Evolutionary conservation across 495 filamentous ascomycete genomes (phyloP), one percentile per base, ranked within the genome.

Genomic region (Lasiosphaeria hispida): DNA sequence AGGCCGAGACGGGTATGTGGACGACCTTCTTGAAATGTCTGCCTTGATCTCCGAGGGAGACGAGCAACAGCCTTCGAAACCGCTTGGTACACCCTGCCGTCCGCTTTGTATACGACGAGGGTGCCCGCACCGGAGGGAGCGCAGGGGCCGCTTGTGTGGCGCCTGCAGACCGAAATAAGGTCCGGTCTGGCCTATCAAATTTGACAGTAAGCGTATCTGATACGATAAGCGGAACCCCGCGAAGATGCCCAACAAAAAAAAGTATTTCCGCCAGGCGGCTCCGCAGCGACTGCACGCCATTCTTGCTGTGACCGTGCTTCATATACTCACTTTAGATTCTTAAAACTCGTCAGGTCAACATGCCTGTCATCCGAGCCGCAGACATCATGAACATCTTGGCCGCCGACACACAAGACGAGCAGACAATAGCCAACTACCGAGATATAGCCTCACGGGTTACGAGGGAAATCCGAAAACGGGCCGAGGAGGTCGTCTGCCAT

Each of bases 341-440:
- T 48, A 48, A 48, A 48, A 48, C 44, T 48, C 19, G 19, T 48
- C 44, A 48, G 14, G 44, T 42, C 50, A 53, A 23, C n/a, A 43
- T 45, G 53, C 53, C 52, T 55, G 52, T 45, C 40, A 38, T 53
- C 50, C 50, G 50, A 10, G 50, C 50, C 35, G 33, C 35, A 14
- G 52, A 55, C 40, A 55, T 55, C 52, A 40, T 45, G 39, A 17
- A 19, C 40, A 55, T 55, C 40, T 44, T 41, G 40, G 18, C 50
- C 36, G 40, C 17, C 52, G 52, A 35, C 14, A 7, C 23, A n/a
- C 15, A 55, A 45, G 40, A 55, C 40, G 40, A 35, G 38, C 52
- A 10, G 52, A 35, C 52, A n/a, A n/a, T n/a, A n/a, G n/a, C n/a
- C 7, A 41, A 6, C 17, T 10, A 44, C 38, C 40, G 19, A 40